Conservation (phyloP, 1,139 yeast genomes). For the Hyphopichia burtonii region DNA sequence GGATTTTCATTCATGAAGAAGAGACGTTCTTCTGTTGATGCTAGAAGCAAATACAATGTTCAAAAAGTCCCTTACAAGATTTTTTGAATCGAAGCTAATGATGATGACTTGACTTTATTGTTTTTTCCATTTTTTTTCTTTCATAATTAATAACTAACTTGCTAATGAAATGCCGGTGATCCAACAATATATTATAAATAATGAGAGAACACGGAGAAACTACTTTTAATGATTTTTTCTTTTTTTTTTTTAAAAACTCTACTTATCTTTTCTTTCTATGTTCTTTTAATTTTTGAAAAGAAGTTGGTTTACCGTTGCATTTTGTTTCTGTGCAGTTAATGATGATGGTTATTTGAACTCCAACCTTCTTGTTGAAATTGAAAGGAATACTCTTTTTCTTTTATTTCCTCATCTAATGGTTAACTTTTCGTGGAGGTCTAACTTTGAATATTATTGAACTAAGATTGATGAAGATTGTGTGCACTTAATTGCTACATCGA, state of each 20-base stretch:
- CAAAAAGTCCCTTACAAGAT: conserved; percentile 30
- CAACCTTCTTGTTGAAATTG: not conserved
- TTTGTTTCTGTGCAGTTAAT: not conserved
- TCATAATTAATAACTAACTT: conserved; percentile 1
- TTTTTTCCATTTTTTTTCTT: not conserved
- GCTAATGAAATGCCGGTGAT: not conserved
- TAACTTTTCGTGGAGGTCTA: conserved; percentile 4
- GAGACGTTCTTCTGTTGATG: conserved; percentile 8
- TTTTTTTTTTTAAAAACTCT: not conserved
- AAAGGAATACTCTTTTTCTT: not conserved
- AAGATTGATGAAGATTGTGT: conserved; percentile 2
- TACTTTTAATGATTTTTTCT: not conserved
- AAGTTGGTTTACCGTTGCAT: not conserved
- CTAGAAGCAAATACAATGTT: conserved; percentile 28
- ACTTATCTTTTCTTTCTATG: not conserved
- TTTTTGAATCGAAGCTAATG: conserved; percentile 12
- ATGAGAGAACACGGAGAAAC: not conserved
- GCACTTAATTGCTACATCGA: conserved; percentile 3
- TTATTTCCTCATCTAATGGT: not conserved
- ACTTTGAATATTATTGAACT: not conserved
- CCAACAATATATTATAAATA: not conserved
- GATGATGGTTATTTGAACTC: not conserved
- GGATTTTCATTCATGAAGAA: conserved; percentile 36
- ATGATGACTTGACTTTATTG: too few species aligned
- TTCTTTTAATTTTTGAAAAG: not conserved